phyloP scores from a whole-genome alignment of 306 rosid species.

The Rubus idaeus region DNA sequence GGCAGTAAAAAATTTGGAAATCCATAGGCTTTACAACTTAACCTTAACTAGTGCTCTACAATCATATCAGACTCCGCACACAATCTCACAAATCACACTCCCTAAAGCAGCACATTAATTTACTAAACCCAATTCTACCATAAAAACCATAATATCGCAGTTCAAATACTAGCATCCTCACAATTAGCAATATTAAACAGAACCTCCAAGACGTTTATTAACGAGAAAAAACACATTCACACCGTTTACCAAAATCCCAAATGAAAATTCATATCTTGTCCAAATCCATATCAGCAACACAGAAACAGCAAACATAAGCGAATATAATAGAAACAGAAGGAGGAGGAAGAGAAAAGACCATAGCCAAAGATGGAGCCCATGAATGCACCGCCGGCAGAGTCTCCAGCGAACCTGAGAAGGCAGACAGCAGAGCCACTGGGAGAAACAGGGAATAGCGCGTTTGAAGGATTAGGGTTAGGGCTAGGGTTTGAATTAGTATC shows the following conservation, averaged over 20 bases:
- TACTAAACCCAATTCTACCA: neutral
- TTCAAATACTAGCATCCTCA: neutral
- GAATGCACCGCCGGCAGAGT: conserved; percentile 81
- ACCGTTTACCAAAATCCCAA: neutral
- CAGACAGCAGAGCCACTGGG: conserved; percentile 58
- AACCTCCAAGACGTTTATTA: neutral
- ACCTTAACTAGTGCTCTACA: neutral
- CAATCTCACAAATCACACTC: neutral
- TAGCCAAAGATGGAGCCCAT: conserved; percentile 98
- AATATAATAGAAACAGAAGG: neutral
- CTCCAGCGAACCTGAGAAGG: conserved; percentile 66
- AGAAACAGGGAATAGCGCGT: conserved; percentile 43
- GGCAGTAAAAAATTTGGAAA: neutral
- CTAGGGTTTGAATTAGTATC: conserved; percentile 28
- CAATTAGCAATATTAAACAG: neutral
- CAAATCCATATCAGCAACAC: neutral
- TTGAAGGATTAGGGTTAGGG: conserved; percentile 41
- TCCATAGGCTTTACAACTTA: neutral
- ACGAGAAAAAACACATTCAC: neutral
- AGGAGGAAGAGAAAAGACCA: conserved; percentile 37
- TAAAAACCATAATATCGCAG: neutral
- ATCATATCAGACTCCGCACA: neutral
- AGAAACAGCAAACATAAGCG: neutral
- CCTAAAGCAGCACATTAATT: neutral
- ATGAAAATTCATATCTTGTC: neutral